Evolutionary conservation across 192 early-diverging fungal genomes (phyloP).

Genomic region (Coemansia sp.): DNA sequence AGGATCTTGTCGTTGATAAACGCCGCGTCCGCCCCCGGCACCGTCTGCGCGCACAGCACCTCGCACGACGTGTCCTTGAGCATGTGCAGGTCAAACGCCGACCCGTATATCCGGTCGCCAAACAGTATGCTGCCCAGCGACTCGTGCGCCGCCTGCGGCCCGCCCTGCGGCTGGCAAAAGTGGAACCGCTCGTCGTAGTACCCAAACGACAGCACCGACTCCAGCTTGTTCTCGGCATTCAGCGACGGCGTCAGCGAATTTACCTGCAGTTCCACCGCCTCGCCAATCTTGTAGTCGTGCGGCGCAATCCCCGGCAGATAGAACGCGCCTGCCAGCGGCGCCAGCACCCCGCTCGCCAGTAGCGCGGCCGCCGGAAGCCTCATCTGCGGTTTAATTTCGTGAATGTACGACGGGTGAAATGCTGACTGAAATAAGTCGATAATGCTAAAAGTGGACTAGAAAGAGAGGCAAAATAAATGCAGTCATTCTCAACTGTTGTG

Average conservation of each 20-base stretch:
- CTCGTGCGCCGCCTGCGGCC: conserved; percentile 64
- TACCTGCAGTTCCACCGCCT: conserved; percentile 71
- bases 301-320: conserved; percentile 95
- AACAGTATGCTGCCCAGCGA: conserved; percentile 90
- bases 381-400: conserved; percentile 4
- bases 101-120: conserved; percentile 89
- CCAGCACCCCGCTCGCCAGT: conserved; percentile 3
- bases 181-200: conserved; percentile 85
- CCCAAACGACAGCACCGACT: conserved; percentile 79
- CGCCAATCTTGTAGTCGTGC: conserved; percentile 68
- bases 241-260: conserved; percentile 81
- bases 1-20: conserved; percentile 84
- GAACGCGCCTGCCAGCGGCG: conserved; percentile 57
- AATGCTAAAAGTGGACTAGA: not conserved
- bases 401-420: not conserved
- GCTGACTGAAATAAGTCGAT: too few species aligned
- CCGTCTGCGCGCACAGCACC: conserved; percentile 58
- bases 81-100: conserved; percentile 68
- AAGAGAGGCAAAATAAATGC: too few species aligned
- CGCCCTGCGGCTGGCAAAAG: conserved; percentile 73
- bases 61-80: conserved; percentile 63
- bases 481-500: too few species aligned
- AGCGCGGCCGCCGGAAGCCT: conserved; percentile 1
- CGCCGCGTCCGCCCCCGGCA: conserved; percentile 67
- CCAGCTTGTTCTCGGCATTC: conserved; percentile 57